Evolutionary conservation across 225 moss, liverwort and hornwort genomes (phyloP).

Genomic region (Bryoerythrophyllum caledonicum): DNA sequence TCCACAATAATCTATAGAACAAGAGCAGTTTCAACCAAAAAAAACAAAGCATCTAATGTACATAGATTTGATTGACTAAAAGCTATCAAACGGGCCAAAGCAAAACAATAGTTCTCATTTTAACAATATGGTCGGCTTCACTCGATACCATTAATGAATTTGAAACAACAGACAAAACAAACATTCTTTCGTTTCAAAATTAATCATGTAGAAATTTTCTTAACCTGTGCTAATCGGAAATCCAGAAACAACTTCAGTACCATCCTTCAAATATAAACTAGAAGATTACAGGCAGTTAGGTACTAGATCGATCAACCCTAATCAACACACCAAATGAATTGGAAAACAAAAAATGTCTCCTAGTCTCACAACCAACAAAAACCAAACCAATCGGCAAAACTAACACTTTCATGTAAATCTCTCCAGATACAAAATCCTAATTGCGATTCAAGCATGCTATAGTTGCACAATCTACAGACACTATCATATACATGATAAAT

Average conservation of each 20-base stretch:
- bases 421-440: too few species aligned
- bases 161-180: neutral
- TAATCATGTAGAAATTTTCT: too few species aligned
- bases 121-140: neutral
- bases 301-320: neutral
- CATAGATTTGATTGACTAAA: neutral
- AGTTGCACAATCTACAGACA: too few species aligned
- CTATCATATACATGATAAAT: too few species aligned
- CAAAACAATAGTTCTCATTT: neutral
- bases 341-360: neutral
- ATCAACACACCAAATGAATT: neutral
- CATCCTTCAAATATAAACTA: neutral
- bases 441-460: too few species aligned
- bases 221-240: too few species aligned
- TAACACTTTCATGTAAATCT: too few species aligned
- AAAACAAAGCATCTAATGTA: neutral
- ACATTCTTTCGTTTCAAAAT: too few species aligned
- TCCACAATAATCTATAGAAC: neutral
- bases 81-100: neutral
- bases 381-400: neutral
- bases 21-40: neutral
- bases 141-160: neutral
- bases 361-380: neutral
- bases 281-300: neutral
- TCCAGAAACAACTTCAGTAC: neutral